Conservation (phyloP, 2,329 filamentous ascomycete species). For the Diaporthe ampelina region DNA sequence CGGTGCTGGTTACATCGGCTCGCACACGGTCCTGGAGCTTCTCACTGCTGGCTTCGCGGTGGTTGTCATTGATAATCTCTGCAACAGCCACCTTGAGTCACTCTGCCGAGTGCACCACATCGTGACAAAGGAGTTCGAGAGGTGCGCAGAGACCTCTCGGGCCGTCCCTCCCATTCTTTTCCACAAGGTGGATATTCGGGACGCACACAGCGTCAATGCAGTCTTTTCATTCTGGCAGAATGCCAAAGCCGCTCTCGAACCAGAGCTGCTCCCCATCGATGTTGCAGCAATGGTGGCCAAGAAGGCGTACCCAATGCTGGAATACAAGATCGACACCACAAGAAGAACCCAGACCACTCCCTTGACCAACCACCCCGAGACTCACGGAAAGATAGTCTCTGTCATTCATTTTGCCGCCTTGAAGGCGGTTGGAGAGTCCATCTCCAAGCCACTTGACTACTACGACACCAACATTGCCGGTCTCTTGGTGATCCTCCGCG, state of each 20-base stretch:
- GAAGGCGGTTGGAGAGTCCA: constrained; percentile 38
- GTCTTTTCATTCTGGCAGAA: constrained; percentile 39
- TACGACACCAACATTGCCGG: constrained; percentile 39
- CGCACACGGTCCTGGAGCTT: constrained; percentile 39
- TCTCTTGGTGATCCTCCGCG: constrained; percentile 27
- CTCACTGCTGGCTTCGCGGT: constrained; percentile 41
- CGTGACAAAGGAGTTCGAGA: constrained; percentile 35
- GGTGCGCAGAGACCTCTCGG: constrained; percentile 27
- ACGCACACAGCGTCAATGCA: constrained; percentile 28
- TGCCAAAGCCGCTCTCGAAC: constrained; percentile 23
- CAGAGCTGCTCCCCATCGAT: constrained; percentile 34
- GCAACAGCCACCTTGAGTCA: constrained; percentile 40
- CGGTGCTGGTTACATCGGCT: constrained; percentile 39
- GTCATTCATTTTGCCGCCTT: constrained; percentile 40
- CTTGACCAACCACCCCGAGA: neutral
- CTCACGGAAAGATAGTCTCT: constrained; percentile 35
- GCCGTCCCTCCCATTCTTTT: constrained; percentile 36
- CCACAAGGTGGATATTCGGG: constrained; percentile 36
- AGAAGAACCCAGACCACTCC: constrained; percentile 31
- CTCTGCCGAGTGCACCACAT: constrained; percentile 37
- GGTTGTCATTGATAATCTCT: constrained; percentile 38
- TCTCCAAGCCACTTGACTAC: constrained; percentile 37
- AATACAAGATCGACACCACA: constrained; percentile 30
- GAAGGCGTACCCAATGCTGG: constrained; percentile 37
- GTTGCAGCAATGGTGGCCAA: constrained; percentile 36